A percentile compares a stretch with the other conserved stretches of the same genome.
Evolutionary conservation across 2,329 filamentous ascomycete genomes (phyloP).

Genomic region (Fusarium anthophilum): DNA sequence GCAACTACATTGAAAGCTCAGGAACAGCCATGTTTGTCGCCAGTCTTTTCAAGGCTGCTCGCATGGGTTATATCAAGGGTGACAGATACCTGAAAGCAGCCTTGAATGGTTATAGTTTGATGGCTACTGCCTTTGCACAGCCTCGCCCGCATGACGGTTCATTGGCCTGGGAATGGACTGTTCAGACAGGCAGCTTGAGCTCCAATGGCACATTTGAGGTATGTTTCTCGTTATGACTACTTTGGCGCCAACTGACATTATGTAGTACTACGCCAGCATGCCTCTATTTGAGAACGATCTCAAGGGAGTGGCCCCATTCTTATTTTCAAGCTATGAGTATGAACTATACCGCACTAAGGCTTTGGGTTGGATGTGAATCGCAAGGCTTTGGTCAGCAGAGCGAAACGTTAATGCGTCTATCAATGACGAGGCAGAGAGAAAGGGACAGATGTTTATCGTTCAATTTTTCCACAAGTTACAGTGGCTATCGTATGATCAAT

Average conservation of each 20-base stretch:
- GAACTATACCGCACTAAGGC: constrained; percentile 7
- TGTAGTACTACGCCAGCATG: constrained; percentile 44
- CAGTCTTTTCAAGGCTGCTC: constrained; percentile 56
- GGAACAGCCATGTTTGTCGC: constrained; percentile 67
- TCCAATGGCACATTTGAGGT: constrained; percentile 61
- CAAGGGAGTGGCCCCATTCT: constrained; percentile 38
- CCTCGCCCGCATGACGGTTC: constrained; percentile 49
- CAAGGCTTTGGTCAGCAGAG: no score
- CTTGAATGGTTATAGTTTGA: constrained; percentile 51
- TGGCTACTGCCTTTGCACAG: constrained; percentile 53
- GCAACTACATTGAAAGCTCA: constrained; percentile 69
- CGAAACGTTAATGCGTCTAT: background rate
- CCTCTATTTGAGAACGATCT: constrained; percentile 37
- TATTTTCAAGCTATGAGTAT: constrained; percentile 38
- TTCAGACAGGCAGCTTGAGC: constrained; percentile 60
- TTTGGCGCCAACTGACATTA: constrained; percentile 2
- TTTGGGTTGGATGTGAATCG: no score
- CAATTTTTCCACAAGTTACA: background rate
- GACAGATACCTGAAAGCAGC: constrained; percentile 36
- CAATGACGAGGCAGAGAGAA: background rate
- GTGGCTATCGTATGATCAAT: background rate
- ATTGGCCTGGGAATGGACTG: constrained; percentile 60
- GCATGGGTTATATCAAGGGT: constrained; percentile 35
- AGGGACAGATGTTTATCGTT: background rate
- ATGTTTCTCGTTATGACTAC: background rate